These are phyloP conservation scores for Colletotrichum tropicale DNA, from an alignment of 2,329 filamentous ascomycete genomes.

Conservation along the genomic window DNA sequence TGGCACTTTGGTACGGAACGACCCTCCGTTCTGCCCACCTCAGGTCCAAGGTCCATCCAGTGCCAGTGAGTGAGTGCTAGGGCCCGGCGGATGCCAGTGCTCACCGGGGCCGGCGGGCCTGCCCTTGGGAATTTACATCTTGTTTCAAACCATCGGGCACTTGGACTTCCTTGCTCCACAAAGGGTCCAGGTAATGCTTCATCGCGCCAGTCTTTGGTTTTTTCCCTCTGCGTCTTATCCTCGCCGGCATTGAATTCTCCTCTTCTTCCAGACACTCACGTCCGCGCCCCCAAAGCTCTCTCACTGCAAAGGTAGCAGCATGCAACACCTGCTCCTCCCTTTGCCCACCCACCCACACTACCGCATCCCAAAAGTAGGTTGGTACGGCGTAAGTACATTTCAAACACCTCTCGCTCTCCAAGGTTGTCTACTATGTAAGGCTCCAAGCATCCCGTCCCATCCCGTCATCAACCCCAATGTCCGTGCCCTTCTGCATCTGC, in stretches of 20 bases:
- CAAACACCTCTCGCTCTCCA: background rate
- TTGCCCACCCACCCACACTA: background rate
- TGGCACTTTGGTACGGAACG: background rate
- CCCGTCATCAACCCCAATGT: background rate
- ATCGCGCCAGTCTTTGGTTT: background rate
- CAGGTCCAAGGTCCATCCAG: background rate
- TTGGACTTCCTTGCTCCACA: constrained; percentile 1
- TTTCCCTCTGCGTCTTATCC: background rate
- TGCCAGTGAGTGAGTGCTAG: background rate
- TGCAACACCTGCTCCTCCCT: background rate
- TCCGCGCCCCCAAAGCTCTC: background rate
- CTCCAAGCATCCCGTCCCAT: background rate
- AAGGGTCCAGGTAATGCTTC: constrained; percentile 9
- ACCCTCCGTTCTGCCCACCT: background rate
- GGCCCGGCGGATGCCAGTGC: background rate
- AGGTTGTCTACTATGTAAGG: background rate
- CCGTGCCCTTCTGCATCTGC: background rate
- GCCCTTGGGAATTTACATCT: background rate
- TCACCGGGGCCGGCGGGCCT: background rate
- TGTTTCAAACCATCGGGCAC: constrained; percentile 14
- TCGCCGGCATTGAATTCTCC: background rate
- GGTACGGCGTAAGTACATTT: background rate
- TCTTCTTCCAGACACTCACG: background rate
- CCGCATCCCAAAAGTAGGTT: background rate
- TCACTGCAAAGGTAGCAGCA: background rate